These are phyloP conservation scores for Alopecurus myosuroides DNA, from an alignment of 176 grass and related monocot species.

Conservation along the genomic window DNA sequence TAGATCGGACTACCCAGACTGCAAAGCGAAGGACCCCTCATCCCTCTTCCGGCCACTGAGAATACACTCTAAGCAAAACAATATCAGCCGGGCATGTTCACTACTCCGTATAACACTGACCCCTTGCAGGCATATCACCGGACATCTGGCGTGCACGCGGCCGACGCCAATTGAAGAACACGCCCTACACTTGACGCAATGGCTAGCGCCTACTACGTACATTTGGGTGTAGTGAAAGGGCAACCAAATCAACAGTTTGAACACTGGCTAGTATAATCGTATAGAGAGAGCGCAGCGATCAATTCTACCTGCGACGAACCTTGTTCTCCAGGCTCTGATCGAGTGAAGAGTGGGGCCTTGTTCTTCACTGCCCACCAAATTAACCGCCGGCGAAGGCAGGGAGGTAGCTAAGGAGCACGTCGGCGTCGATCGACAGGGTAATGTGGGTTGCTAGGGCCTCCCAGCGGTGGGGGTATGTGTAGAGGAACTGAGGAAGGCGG, in stretches of 20 bases:
- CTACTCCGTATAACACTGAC: too few relatives aligned
- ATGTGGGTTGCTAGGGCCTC: neutral
- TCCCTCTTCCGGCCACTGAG: neutral
- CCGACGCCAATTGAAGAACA: neutral
- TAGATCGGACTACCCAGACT: neutral
- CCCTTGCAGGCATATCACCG: neutral
- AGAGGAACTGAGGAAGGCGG: neutral
- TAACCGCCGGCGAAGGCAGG: neutral
- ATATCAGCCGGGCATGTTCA: neutral
- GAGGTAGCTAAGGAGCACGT: neutral
- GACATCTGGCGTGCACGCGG: neutral
- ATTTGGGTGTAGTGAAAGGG: neutral
- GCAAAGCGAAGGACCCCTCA: neutral
- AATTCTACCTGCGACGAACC: neutral
- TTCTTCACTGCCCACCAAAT: too few relatives aligned
- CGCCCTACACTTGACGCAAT: neutral
- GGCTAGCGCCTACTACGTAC: neutral
- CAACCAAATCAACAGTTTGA: neutral
- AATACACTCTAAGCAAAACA: neutral
- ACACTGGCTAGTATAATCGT: too few relatives aligned
- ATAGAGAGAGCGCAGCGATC: neutral
- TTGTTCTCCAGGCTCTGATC: neutral
- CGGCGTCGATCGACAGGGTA: neutral
- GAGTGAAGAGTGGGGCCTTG: too few relatives aligned
- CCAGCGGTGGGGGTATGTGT: neutral